Percentiles rank a stretch among this genome's conserved stretches.
Conservation (phyloP, 768 basidiomycete genomes). For the Piloderma croceum region DNA sequence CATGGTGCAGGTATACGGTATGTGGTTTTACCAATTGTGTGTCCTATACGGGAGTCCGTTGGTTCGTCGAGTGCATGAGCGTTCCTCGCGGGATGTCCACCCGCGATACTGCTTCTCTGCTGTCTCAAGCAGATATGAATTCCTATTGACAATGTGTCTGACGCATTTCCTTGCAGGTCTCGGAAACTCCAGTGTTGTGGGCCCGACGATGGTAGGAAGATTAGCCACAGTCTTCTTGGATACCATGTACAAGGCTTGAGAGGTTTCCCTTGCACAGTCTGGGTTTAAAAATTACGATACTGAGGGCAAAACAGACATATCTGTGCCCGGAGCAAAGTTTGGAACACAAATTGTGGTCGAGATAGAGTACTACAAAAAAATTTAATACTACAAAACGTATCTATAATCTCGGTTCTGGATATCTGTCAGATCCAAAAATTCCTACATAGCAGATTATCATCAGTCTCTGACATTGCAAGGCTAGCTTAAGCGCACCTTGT, state of each 20-base stretch:
- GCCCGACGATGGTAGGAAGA: conserved; percentile 72
- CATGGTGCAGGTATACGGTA: conserved; percentile 92
- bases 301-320: too few relatives aligned
- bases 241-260: conserved; percentile 71
- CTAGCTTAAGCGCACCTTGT: conserved; percentile 47
- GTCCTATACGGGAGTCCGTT: not conserved
- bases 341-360: too few relatives aligned
- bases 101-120: conserved; percentile 1
- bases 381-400: conserved; percentile 49
- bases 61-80: not conserved
- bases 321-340: too few relatives aligned
- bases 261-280: too few relatives aligned
- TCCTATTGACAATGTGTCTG: not conserved
- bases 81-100: not conserved
- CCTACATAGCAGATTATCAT: conserved; percentile 32
- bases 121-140: not conserved
- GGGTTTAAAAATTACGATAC: too few relatives aligned
- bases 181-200: conserved; percentile 76
- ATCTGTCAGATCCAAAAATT: conserved; percentile 71
- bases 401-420: conserved; percentile 66
- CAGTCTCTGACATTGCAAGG: not conserved
- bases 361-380: not conserved
- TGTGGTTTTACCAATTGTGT: conserved; percentile 17
- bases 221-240: conserved; percentile 80
- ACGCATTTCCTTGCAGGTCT: conserved; percentile 44